Evolutionary conservation across 768 basidiomycete genomes (phyloP), one percentile per base, ranked within the genome.

Genomic region (Stropharia rugosoannulata): DNA sequence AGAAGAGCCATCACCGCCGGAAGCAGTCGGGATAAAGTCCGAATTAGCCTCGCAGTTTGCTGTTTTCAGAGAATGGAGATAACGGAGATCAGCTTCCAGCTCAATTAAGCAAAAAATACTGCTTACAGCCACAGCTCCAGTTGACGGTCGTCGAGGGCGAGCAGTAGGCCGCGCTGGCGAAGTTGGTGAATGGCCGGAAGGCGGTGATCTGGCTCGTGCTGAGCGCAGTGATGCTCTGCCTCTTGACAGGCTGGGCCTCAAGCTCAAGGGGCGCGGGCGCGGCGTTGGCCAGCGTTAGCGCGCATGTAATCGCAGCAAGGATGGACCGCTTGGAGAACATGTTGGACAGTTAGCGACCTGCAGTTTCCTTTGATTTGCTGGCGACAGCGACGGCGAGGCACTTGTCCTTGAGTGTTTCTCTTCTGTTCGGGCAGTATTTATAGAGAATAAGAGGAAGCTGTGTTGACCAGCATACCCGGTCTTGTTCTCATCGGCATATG

Each of bases 51-150:
- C 53, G 53, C 80, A 80, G 51, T 70, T 74, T 1, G 63, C 79
- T 78, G 47, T 15, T 43, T n/a, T 13, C 16, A 18, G n/a, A 12
- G 10, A 22, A 13, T 4, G 18, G 12, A 27, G n/a, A 56, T 10
- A 35, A 39, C 50, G 49, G 35, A 10, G 16, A 15, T 49, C 16
- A 53, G 43, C 22, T 5, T 18, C 15, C 10, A 18, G n/a, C 18
- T 44, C 10, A 41, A 41, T 32, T 18, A 12, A 3, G 36, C 5
- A 2, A 42, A 37, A 4, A 38, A 4, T 47, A 49, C 1, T 12
- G 53, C 75, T 52, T 58, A 81, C 82, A 57, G 62, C 83, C 83
- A 59, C 83, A 85, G 36, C 69, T 61, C 84, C 83, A 85, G 25
- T 70, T 64, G 40, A 74, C 50, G 5, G 80, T 81, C 27, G 64